A percentile compares a stretch with the other conserved stretches of the same genome.
Evolutionary conservation across 2,329 filamentous ascomycete genomes (phyloP).

Genomic region (Corniculantispora saksenae): DNA sequence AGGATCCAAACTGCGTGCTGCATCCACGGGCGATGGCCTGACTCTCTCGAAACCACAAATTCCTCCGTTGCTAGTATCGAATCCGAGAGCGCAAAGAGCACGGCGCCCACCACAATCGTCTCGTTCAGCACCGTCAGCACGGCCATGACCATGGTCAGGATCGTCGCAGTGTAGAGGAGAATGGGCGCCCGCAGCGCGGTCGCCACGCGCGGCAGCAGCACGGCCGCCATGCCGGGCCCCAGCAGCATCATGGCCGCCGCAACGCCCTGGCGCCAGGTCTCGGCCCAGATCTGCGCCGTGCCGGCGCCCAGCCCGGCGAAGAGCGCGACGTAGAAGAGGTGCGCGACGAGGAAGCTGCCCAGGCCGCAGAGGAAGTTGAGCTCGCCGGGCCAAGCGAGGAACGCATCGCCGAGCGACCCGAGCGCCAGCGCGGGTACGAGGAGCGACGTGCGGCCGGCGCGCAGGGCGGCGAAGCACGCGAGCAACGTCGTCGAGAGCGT

Average conservation of each 20-base stretch:
- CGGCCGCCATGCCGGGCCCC: slow-evolving; percentile 28
- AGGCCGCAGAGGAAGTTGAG: slow-evolving; percentile 35
- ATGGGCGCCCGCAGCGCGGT: slow-evolving; percentile 31
- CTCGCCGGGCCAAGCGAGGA: slow-evolving; percentile 37
- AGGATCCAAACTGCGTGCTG: slow-evolving; percentile 37
- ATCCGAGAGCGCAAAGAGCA: slow-evolving; percentile 37
- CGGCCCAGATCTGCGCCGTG: slow-evolving; percentile 2
- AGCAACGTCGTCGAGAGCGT: slow-evolving; percentile 34
- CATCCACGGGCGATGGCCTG: slow-evolving; percentile 31
- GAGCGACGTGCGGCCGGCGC: slow-evolving; percentile 22
- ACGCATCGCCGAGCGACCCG: slow-evolving; percentile 37
- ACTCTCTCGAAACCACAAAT: slow-evolving; percentile 32
- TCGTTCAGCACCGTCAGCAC: slow-evolving; percentile 30
- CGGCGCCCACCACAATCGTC: slow-evolving; percentile 30
- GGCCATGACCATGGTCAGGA: slow-evolving; percentile 34
- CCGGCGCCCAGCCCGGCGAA: slow-evolving; percentile 27
- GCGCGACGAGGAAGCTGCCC: slow-evolving; percentile 35
- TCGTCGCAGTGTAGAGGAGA: slow-evolving; percentile 33
- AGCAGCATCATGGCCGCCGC: slow-evolving; percentile 26
- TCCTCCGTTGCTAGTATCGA: slow-evolving; percentile 34
- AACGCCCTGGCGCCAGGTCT: slow-evolving; percentile 22
- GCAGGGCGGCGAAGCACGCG: slow-evolving; percentile 23
- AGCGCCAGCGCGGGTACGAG: slow-evolving; percentile 32
- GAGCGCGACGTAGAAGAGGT: slow-evolving; percentile 35
- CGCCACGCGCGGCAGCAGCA: slow-evolving; percentile 31